Base-by-base conservation (phyloP, 2,329 filamentous ascomycete genomes). In the Endocalyx cinctus region DNA sequence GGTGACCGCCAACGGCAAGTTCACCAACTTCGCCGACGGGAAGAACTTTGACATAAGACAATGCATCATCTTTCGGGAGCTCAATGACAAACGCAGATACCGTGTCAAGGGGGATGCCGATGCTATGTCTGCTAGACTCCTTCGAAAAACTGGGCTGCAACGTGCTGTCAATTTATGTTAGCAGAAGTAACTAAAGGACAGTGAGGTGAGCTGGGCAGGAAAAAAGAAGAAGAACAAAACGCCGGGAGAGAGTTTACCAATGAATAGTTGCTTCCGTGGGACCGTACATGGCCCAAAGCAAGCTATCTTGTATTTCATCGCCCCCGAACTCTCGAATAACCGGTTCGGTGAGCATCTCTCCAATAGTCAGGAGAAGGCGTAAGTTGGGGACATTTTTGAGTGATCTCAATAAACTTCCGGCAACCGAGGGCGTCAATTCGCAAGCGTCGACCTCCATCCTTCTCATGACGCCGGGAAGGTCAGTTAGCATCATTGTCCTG, bases 201-300 rank as follows among this genome's bases (percentile, higher is more conserved):
- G 23, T 12, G 15, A 13, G n/a, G n/a, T n/a, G n/a, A n/a, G n/a
- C n/a, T n/a, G n/a, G n/a, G n/a, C n/a, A n/a, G n/a, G n/a, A n/a
- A n/a, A n/a, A n/a, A n/a, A n/a, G n/a, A n/a, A n/a, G n/a, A n/a
- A n/a, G n/a, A n/a, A n/a, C n/a, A n/a, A n/a, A n/a, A n/a, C n/a
- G n/a, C n/a, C n/a, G n/a, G n/a, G n/a, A n/a, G n/a, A n/a, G n/a
- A n/a, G n/a, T 63, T 58, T 51, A 73, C 71, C 75, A 96, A 55
- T 96, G 89, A 37, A 96, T 94, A 0, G 88, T 79, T 6, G 87
- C 87, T 62, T 96, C 89, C 0, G 89, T 96, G 2, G 89, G 89
- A 1, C 89, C 89, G 53, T 96, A 96, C 87, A 95, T 94, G 20
- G 82, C 89, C 74, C 87, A 89, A 1, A 96, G 68, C 27, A 94